Evolutionary conservation across 352 stramenopile species (phyloP).

Genomic region (Phytophthora tubulina): DNA sequence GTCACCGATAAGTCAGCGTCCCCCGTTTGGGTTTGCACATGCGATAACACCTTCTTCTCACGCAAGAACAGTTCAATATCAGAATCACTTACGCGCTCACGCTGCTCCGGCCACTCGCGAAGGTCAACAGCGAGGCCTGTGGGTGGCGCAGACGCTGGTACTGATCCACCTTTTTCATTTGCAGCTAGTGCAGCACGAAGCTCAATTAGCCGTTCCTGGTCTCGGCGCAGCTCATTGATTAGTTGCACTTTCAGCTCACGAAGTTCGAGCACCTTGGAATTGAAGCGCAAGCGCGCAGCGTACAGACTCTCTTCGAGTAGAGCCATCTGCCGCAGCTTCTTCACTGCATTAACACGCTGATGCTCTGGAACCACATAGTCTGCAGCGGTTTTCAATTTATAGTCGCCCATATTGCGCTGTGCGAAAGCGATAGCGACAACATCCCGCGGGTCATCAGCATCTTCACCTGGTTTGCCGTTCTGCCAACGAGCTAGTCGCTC

Average conservation of each 20-base stretch:
- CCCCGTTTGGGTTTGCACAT: conserved; percentile 31
- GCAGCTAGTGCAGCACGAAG: conserved; percentile 56
- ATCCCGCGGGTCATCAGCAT: conserved; percentile 92
- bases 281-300: conserved; percentile 87
- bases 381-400: conserved; percentile 90
- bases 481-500: conserved; percentile 67
- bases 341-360: conserved; percentile 90
- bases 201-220: conserved; percentile 60
- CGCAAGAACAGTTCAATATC: conserved; percentile 81
- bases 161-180: conserved; percentile 1
- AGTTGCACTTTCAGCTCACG: conserved; percentile 91
- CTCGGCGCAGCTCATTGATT: conserved; percentile 69
- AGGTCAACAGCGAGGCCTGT: conserved; percentile 61
- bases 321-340: conserved; percentile 91
- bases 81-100: conserved; percentile 78
- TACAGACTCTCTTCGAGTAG: conserved; percentile 88
- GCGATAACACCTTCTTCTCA: conserved; percentile 60
- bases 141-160: not conserved
- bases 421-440: conserved; percentile 92
- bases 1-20: conserved; percentile 1
- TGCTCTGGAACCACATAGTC: conserved; percentile 92
- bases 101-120: conserved; percentile 91
- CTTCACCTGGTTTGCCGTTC: conserved; percentile 81
- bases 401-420: conserved; percentile 92
- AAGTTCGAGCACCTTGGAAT: conserved; percentile 91